Evolutionary conservation across 192 early-diverging fungal species (phyloP).

Genomic region (Spizellomyces sp.): DNA sequence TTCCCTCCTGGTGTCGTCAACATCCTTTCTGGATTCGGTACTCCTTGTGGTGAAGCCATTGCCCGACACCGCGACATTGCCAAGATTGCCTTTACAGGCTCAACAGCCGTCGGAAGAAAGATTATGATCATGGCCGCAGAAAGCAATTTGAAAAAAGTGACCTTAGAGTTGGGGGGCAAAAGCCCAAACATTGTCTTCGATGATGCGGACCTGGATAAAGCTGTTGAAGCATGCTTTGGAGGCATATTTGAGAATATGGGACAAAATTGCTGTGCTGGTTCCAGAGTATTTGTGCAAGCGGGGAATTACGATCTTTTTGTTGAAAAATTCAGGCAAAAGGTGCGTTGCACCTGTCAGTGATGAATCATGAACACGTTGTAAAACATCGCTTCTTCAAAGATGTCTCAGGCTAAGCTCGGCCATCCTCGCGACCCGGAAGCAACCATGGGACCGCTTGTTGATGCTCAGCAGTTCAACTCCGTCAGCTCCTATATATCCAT

Average conservation of each 20-base stretch:
- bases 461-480: slow-evolving; percentile 51
- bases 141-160: slow-evolving; percentile 45
- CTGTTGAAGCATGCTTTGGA: slow-evolving; percentile 35
- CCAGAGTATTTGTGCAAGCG: slow-evolving; percentile 56
- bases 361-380: background rate
- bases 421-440: slow-evolving; percentile 38
- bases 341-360: background rate
- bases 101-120: slow-evolving; percentile 30
- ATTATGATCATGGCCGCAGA: slow-evolving; percentile 37
- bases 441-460: slow-evolving; percentile 56
- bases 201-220: slow-evolving; percentile 50
- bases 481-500: slow-evolving; percentile 63
- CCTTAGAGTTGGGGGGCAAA: slow-evolving; percentile 59
- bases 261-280: slow-evolving; percentile 55
- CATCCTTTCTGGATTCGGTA: slow-evolving; percentile 45
- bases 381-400: background rate
- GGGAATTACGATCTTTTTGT: slow-evolving; percentile 49
- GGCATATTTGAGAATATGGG: slow-evolving; percentile 52
- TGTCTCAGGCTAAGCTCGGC: slow-evolving; percentile 42
- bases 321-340: slow-evolving; percentile 31
- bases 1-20: slow-evolving; percentile 52
- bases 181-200: slow-evolving; percentile 48
- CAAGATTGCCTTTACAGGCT: slow-evolving; percentile 45
- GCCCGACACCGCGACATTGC: slow-evolving; percentile 39
- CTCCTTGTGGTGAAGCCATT: slow-evolving; percentile 39